Percentiles rank a stretch among this genome's conserved stretches.
phyloP scores from a whole-genome alignment of 345 rosid genomes.

The Ceriops tagal region DNA sequence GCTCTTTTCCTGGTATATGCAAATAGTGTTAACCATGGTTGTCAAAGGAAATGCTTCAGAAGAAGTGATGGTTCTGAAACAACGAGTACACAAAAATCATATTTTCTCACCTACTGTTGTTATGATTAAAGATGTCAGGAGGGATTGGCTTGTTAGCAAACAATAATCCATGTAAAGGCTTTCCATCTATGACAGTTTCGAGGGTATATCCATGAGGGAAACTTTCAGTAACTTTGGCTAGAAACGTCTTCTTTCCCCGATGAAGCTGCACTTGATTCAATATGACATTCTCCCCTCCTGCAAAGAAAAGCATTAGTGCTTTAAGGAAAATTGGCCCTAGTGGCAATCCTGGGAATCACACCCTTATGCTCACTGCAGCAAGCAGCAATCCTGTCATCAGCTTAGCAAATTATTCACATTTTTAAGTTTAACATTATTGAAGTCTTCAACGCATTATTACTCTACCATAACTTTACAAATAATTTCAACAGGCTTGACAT shows the following conservation, averaged over 20 bases:
- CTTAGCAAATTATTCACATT: no score
- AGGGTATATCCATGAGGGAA: conserved; percentile 70
- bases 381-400: no score
- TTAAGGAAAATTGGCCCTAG: conserved; percentile 1
- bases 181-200: conserved; percentile 85
- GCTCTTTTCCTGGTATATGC: conserved; percentile 49
- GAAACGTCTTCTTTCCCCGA: conserved; percentile 75
- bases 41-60: not conserved
- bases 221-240: conserved; percentile 74
- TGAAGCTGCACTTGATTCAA: conserved; percentile 33
- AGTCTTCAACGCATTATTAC: no score
- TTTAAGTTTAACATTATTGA: no score
- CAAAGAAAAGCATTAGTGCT: conserved; percentile 16
- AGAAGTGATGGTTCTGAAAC: not conserved
- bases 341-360: not conserved
- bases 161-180: conserved; percentile 75
- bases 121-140: conserved; percentile 27
- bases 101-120: conserved; percentile 44
- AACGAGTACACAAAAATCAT: conserved; percentile 10
- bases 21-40: conserved; percentile 14
- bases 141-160: conserved; percentile 61
- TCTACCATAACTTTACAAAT: no score
- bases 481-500: no score
- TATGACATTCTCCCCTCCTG: conserved; percentile 52
- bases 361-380: no score